These are phyloP conservation scores for Rhodamnia argentea DNA, from an alignment of 345 rosid species.

Conservation along the genomic window DNA sequence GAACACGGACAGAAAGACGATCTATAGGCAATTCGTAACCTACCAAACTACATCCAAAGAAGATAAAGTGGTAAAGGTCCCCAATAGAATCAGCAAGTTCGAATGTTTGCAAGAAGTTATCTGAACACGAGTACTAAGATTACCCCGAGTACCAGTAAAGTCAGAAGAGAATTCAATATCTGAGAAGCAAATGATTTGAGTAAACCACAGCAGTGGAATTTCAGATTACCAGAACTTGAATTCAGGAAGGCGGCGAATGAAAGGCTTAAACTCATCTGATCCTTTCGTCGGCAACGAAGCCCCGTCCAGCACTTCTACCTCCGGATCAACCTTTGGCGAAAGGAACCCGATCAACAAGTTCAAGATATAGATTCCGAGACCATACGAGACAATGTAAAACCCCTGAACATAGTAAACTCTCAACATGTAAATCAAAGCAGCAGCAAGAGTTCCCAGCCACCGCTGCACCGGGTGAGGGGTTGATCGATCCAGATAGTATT, in stretches of 20 bases:
- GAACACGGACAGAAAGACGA: neutral
- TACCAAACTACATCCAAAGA: neutral
- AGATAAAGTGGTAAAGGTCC: neutral
- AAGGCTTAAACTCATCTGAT: slow-evolving; percentile 71
- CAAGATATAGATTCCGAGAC: slow-evolving; percentile 70
- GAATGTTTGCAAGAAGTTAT: neutral
- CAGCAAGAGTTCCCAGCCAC: slow-evolving; percentile 57
- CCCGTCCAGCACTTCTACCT: slow-evolving; percentile 48
- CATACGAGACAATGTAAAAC: slow-evolving; percentile 58
- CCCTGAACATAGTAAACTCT: slow-evolving; percentile 59
- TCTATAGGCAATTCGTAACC: neutral
- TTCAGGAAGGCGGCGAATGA: slow-evolving; percentile 75
- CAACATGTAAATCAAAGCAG: slow-evolving; percentile 39
- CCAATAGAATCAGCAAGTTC: neutral
- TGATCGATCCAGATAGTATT: slow-evolving; percentile 44
- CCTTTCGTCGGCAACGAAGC: slow-evolving; percentile 36
- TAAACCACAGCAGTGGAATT: neutral
- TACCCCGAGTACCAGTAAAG: neutral
- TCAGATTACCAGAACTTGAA: slow-evolving; percentile 63
- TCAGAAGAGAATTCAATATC: neutral
- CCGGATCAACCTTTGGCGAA: slow-evolving; percentile 77
- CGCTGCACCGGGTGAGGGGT: slow-evolving; percentile 33
- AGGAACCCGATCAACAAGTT: slow-evolving; percentile 79
- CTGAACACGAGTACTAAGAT: neutral
- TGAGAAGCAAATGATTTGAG: neutral